phyloP scores from a whole-genome alignment of 257 asterid genomes.

The Solanum sitiens region DNA sequence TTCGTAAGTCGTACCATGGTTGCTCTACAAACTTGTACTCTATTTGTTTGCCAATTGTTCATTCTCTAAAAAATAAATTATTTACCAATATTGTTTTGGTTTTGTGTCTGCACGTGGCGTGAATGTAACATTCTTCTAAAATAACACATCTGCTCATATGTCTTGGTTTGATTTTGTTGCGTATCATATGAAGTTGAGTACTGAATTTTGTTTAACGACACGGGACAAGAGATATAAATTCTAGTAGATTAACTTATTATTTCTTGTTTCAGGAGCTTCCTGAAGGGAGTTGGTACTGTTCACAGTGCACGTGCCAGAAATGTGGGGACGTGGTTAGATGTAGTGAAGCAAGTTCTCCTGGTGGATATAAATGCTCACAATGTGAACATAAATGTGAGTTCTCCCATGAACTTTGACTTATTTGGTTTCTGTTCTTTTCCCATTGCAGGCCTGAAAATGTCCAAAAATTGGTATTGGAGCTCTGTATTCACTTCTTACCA shows the following conservation, averaged over 20 bases:
- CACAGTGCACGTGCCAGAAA: constrained; percentile 86
- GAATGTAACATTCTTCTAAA: neutral
- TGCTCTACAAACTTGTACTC: neutral
- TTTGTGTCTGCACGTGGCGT: neutral
- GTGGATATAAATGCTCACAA: constrained; percentile 63
- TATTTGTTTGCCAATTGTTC: neutral
- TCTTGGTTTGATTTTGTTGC: neutral
- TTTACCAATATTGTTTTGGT: neutral
- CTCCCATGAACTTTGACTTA: constrained; percentile 1
- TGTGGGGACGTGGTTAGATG: constrained; percentile 61
- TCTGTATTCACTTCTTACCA: neutral
- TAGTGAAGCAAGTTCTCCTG: constrained; percentile 33
- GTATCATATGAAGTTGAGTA: neutral
- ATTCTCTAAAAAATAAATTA: neutral
- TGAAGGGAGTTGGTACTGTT: constrained; percentile 97
- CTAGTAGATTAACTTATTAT: neutral
- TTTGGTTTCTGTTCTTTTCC: neutral
- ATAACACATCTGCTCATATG: neutral
- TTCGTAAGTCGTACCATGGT: neutral
- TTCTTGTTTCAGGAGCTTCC: constrained; percentile 67
- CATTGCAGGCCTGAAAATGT: neutral
- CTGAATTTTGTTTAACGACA: neutral
- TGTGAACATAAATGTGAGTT: constrained; percentile 76
- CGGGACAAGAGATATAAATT: neutral
- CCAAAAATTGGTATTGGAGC: neutral